Percentiles rank a stretch among this genome's conserved stretches.
phyloP scores from a whole-genome alignment of 352 stramenopile genomes.

The Labyrinthula sp. region DNA sequence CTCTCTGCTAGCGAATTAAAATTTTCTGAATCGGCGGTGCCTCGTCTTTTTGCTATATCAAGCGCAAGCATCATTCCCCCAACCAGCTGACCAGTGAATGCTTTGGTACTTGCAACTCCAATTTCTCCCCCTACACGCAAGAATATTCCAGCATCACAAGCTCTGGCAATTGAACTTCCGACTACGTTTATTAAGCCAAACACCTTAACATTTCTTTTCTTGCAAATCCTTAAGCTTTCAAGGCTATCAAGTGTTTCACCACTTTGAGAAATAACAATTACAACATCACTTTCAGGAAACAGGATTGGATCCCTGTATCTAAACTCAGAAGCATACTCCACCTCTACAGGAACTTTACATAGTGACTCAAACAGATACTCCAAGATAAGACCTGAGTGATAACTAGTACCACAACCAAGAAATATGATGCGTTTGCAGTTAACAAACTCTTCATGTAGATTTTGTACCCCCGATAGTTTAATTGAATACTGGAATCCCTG shows the following conservation, averaged over 20 bases:
- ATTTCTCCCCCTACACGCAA: constrained; percentile 91
- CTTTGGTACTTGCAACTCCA: constrained; percentile 91
- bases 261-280: constrained; percentile 82
- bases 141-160: constrained; percentile 77
- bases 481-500: constrained; percentile 7
- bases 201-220: constrained; percentile 46
- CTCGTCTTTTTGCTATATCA: constrained; percentile 20
- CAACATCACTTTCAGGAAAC: constrained; percentile 31
- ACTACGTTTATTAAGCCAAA: constrained; percentile 91
- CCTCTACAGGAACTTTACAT: constrained; percentile 32
- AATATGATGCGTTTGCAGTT: constrained; percentile 33
- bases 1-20: constrained; percentile 1
- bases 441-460: constrained; percentile 22
- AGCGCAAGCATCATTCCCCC: constrained; percentile 34
- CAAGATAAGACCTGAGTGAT: constrained; percentile 32
- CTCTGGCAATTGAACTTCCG: constrained; percentile 80
- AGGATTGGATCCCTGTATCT: constrained; percentile 35
- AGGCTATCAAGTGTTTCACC: constrained; percentile 85
- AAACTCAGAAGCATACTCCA: constrained; percentile 37
- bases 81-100: constrained; percentile 85
- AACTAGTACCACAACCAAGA: constrained; percentile 35
- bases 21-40: constrained; percentile 22
- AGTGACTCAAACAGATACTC: constrained; percentile 35
- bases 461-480: constrained; percentile 2
- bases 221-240: constrained; percentile 56